A percentile compares a stretch with the other conserved stretches of the same genome.
Evolutionary conservation across 176 grass and related monocot genomes (phyloP).

Genomic region (Musa itinerans): DNA sequence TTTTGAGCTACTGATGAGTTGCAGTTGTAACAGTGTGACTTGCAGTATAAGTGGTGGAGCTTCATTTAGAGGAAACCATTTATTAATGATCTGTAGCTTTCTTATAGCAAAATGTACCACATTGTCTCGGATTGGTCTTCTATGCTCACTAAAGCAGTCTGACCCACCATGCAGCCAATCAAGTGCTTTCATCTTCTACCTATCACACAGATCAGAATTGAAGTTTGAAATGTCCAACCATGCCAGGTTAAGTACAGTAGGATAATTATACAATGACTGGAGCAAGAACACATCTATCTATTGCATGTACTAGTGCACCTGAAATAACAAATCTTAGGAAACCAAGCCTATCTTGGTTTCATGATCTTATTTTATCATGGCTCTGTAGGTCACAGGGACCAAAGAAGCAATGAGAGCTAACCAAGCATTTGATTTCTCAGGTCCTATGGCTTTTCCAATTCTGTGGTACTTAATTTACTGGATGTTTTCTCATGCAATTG

Average conservation of each 20-base stretch:
- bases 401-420: too few species aligned
- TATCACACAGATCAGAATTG: background rate
- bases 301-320: too few species aligned
- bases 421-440: too few species aligned
- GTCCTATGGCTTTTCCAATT: too few species aligned
- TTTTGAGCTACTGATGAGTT: background rate
- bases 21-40: background rate
- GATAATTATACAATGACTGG: too few species aligned
- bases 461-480: too few species aligned
- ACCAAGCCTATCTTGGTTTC: too few species aligned
- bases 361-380: too few species aligned
- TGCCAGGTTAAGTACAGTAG: background rate
- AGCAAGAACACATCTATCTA: too few species aligned
- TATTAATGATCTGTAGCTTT: constrained; percentile 36
- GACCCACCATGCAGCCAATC: background rate
- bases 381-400: too few species aligned
- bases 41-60: constrained; percentile 24
- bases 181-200: background rate
- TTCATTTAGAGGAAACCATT: constrained; percentile 40
- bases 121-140: background rate
- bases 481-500: too few species aligned
- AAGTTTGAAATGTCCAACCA: background rate
- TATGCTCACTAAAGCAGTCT: background rate
- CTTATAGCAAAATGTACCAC: constrained; percentile 6
- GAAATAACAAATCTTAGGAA: too few species aligned